Conservation (phyloP, 2,329 filamentous ascomycete genomes). For the Septoria linicola region DNA sequence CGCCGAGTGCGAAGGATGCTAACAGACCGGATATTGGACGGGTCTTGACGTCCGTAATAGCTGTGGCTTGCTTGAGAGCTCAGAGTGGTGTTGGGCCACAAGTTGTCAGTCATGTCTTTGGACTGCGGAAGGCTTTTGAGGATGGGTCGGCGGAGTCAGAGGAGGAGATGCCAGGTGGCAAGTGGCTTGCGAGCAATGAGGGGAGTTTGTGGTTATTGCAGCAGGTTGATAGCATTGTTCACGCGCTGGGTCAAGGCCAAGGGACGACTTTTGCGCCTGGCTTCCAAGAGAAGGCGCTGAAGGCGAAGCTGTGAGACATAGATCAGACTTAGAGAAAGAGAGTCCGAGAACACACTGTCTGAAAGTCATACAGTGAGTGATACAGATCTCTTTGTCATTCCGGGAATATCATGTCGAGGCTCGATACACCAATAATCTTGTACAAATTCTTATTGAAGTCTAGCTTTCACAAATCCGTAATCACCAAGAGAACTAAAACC, state of each 20-base stretch:
- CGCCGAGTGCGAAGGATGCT: constrained; percentile 42
- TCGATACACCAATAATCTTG: too few species aligned
- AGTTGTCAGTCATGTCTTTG: constrained; percentile 78
- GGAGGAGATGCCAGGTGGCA: constrained; percentile 57
- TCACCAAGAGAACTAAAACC: too few species aligned
- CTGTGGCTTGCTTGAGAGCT: constrained; percentile 70
- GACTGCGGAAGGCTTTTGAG: constrained; percentile 71
- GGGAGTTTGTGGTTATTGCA: constrained; percentile 64
- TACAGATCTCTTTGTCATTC: too few species aligned
- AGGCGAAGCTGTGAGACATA: constrained; percentile 43
- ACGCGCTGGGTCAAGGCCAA: constrained; percentile 46
- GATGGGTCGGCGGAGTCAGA: constrained; percentile 59
- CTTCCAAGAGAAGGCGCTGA: constrained; percentile 40
- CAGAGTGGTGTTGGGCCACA: constrained; percentile 82
- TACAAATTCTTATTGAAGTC: too few species aligned
- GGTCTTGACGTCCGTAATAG: constrained; percentile 70
- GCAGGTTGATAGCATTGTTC: constrained; percentile 61
- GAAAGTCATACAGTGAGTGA: too few species aligned
- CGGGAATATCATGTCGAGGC: too few species aligned
- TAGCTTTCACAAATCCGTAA: too few species aligned
- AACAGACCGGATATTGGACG: constrained; percentile 59
- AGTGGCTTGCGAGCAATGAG: constrained; percentile 65
- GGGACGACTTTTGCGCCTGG: constrained; percentile 60
- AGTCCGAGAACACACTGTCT: too few species aligned
- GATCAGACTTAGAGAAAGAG: too few species aligned